Base-by-base conservation (phyloP, 2,329 filamentous ascomycete genomes). In the Ophiostoma perfectum region DNA sequence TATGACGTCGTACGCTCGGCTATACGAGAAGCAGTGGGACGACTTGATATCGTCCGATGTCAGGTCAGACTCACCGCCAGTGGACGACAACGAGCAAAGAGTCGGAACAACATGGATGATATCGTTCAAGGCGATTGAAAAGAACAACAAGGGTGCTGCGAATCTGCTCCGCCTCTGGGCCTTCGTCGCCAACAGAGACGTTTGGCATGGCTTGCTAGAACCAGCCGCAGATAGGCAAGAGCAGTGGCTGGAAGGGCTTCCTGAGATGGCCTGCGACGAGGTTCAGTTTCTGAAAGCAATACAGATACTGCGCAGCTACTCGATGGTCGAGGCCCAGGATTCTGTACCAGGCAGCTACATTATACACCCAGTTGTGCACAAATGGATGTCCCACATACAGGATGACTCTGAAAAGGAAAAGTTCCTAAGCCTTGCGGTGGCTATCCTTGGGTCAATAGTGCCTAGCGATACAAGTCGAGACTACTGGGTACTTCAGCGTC, bases 81-180 rank as follows among this genome's bases (percentile, higher is more conserved):
- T 14, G 42, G 42, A 44, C 9, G 38, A 60, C 3, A 45, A 60
- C 65, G 38, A 60, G 2, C 2, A n/a, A 38, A 62, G 49, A 16
- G 9, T 66, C 16, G 39, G 38, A 38, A 62, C 39, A n/a, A 66
- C 52, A 16, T 66, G 52, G 52, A 62, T 39, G 12, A 45, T 66
- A 1, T 60, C 65, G 52, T 60, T 66, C 44, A 60, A 66, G 11
- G 52, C 52, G 9, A 66, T 66, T 18, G 39, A 66, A 36, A n/a
- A 18, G 52, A 47, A 9, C 45, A 66, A 16, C 38, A 44, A 38
- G 49, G 58, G 7, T 18, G 52, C 65, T n/a, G 65, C 55, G 8
- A 66, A 66, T 45, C 52, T 62, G 18, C 65, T 66, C 39, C 49
- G 65, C n/a, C 38, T 66, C 18, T 66, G 55, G 65, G 65, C 65